These are phyloP conservation scores for Lepidium africanum DNA, from an alignment of 345 rosid species.

Conservation along the genomic window DNA sequence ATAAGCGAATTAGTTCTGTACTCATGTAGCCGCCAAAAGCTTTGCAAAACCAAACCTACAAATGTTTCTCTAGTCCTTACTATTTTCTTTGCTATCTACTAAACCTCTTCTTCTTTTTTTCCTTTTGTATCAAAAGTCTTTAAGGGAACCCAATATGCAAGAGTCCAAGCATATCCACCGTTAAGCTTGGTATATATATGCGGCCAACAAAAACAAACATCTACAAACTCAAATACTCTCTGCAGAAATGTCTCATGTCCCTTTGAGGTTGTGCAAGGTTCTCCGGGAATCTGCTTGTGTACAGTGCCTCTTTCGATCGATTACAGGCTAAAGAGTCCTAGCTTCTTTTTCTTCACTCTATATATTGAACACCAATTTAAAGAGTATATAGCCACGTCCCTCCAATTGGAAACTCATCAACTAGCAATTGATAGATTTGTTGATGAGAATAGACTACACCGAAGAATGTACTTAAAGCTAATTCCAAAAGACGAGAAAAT, in stretches of 20 bases:
- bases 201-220: slow-evolving; percentile 18
- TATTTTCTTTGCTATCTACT: neutral
- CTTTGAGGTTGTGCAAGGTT: slow-evolving; percentile 53
- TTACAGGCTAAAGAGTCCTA: slow-evolving; percentile 84
- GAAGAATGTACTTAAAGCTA: slow-evolving; percentile 20
- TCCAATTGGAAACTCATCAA: slow-evolving; percentile 46
- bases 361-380: slow-evolving; percentile 30
- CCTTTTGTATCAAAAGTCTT: slow-evolving; percentile 39
- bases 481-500: slow-evolving; percentile 1
- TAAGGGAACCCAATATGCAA: slow-evolving; percentile 72
- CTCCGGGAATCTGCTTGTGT: slow-evolving; percentile 56
- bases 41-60: neutral
- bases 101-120: neutral
- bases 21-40: neutral
- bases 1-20: neutral
- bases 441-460: slow-evolving; percentile 60
- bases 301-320: slow-evolving; percentile 70
- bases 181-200: slow-evolving; percentile 35
- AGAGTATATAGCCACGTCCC: slow-evolving; percentile 43
- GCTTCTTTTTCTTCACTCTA: slow-evolving; percentile 68
- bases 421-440: slow-evolving; percentile 37
- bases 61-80: neutral
- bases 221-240: slow-evolving; percentile 18
- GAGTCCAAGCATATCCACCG: slow-evolving; percentile 33
- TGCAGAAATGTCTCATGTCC: slow-evolving; percentile 23